These are phyloP conservation scores for Blumeria graminis DNA, from an alignment of 2,329 filamentous ascomycete genomes.

Conservation along the genomic window DNA sequence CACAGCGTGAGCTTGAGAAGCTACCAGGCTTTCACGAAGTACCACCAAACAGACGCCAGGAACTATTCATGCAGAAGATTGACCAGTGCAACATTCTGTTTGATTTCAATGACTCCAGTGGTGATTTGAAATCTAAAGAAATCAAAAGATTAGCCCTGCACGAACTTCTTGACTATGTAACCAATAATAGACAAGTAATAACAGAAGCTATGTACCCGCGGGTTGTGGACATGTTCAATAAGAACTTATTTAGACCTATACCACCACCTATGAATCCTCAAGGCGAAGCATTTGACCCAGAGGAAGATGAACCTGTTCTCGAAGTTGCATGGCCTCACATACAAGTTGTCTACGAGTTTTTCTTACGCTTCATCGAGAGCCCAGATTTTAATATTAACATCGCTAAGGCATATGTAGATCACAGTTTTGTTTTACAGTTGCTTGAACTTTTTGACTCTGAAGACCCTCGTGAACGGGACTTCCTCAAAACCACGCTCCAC, in stretches of 20 bases:
- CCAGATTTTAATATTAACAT: slow-evolving; percentile 99
- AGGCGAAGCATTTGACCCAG: slow-evolving; percentile 92
- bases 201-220: slow-evolving; percentile 97
- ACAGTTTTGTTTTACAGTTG: slow-evolving; percentile 86
- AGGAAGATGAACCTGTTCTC: slow-evolving; percentile 92
- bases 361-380: slow-evolving; percentile 94
- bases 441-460: slow-evolving; percentile 98
- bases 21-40: slow-evolving; percentile 95
- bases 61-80: slow-evolving; percentile 98
- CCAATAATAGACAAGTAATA: slow-evolving; percentile 95
- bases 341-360: slow-evolving; percentile 98
- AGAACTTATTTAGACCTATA: slow-evolving; percentile 93
- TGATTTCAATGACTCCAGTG: slow-evolving; percentile 95
- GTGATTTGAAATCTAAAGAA: slow-evolving; percentile 98
- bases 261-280: slow-evolving; percentile 94
- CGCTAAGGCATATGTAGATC: slow-evolving; percentile 95
- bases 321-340: slow-evolving; percentile 99
- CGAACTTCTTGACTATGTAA: slow-evolving; percentile 90
- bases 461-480: slow-evolving; percentile 87
- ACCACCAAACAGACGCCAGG: slow-evolving; percentile 76
- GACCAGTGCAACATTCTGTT: slow-evolving; percentile 99
- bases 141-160: slow-evolving; percentile 93
- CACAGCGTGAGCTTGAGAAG: slow-evolving; percentile 90
- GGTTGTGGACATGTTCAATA: slow-evolving; percentile 97
- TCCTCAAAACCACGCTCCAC: slow-evolving; percentile 92